Evolutionary conservation across 169 alveolate species (phyloP).

Genomic region (Eimeria praecox): DNA sequence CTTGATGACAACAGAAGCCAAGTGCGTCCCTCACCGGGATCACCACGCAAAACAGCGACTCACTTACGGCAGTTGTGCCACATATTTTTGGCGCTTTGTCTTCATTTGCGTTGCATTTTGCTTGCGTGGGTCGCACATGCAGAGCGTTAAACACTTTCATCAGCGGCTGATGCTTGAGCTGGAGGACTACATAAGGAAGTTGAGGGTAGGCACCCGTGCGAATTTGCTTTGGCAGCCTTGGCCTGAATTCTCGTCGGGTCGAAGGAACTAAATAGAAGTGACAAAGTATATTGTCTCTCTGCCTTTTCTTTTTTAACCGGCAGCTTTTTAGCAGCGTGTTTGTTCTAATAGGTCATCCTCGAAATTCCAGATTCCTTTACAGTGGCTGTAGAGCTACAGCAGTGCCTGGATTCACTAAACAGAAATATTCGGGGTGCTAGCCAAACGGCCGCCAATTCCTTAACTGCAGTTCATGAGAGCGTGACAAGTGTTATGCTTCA

Average conservation of each 20-base stretch:
- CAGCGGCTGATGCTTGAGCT: slow-evolving; percentile 31
- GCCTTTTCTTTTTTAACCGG: neutral
- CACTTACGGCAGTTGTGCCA: neutral
- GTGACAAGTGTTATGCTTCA: neutral
- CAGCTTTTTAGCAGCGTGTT: too few species aligned
- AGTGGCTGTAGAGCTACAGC: slow-evolving; percentile 45
- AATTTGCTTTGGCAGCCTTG: neutral
- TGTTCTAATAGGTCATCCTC: slow-evolving; percentile 5
- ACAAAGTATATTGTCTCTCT: neutral
- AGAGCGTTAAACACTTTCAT: neutral
- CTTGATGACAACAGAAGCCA: slow-evolving; percentile 10
- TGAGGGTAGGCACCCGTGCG: neutral
- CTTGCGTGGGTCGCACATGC: neutral
- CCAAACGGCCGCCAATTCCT: neutral
- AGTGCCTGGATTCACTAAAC: slow-evolving; percentile 12
- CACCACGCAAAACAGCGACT: neutral
- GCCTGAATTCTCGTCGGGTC: neutral
- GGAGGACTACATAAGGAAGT: slow-evolving; percentile 48
- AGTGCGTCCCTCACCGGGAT: neutral
- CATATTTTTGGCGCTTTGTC: neutral
- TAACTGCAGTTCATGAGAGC: neutral
- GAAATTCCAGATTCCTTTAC: slow-evolving; percentile 26
- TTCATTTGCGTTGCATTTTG: neutral
- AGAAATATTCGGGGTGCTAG: neutral
- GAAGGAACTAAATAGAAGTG: neutral